Conservation (phyloP, 495 filamentous ascomycete genomes). For the Trichoderma gamsii region DNA sequence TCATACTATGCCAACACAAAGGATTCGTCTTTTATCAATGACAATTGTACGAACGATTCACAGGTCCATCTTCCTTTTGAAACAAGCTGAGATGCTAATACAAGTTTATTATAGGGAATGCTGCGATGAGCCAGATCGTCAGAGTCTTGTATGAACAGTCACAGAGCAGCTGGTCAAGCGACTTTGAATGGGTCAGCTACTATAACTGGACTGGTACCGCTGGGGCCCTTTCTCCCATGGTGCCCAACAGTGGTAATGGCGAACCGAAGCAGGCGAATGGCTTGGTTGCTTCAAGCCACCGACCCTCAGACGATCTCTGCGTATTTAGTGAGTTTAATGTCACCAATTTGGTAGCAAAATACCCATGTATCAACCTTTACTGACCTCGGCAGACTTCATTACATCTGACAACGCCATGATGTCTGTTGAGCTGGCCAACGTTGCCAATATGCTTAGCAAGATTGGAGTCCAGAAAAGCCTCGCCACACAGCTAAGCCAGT, state of each 20-base stretch:
- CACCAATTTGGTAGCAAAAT: constrained; percentile 32
- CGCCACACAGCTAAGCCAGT: constrained; percentile 21
- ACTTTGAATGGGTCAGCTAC: constrained; percentile 35
- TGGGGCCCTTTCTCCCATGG: constrained; percentile 38
- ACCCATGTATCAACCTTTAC: not conserved
- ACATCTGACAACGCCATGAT: constrained; percentile 97
- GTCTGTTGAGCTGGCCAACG: constrained; percentile 78
- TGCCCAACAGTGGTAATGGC: constrained; percentile 44
- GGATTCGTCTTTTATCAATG: constrained; percentile 55
- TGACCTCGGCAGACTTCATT: constrained; percentile 66
- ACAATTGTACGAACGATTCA: constrained; percentile 38
- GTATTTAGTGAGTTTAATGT: constrained; percentile 32
- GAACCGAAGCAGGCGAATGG: constrained; percentile 45
- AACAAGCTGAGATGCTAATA: constrained; percentile 18
- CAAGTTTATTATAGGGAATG: constrained; percentile 29
- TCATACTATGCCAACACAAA: constrained; percentile 55
- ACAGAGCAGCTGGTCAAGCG: constrained; percentile 35
- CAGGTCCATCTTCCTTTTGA: not conserved
- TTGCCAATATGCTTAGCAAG: constrained; percentile 58
- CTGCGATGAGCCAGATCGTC: constrained; percentile 40
- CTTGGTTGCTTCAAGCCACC: constrained; percentile 45
- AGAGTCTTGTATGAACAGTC: constrained; percentile 19
- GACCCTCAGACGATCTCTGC: constrained; percentile 43
- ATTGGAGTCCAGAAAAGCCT: constrained; percentile 35
- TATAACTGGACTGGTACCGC: constrained; percentile 43